Conservation (phyloP, 768 basidiomycete genomes). For the Mycena crocata region DNA sequence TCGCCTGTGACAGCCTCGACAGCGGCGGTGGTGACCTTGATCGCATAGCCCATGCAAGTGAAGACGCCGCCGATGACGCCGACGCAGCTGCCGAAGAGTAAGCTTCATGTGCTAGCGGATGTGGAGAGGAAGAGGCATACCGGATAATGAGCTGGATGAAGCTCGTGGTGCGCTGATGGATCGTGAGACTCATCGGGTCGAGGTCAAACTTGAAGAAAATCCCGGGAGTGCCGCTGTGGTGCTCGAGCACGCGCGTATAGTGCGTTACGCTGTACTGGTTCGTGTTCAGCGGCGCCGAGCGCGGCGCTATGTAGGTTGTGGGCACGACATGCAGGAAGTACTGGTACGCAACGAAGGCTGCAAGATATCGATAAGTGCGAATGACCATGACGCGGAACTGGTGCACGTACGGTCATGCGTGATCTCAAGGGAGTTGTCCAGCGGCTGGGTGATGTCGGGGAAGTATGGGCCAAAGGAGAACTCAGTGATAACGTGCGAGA, state of each 20-base stretch:
- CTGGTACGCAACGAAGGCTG: conserved; percentile 92
- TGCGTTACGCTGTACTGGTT: conserved; percentile 96
- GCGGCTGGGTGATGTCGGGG: conserved; percentile 93
- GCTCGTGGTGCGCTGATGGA: conserved; percentile 89
- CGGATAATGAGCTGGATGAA: conserved; percentile 86
- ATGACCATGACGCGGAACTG: background rate
- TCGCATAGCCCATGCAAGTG: conserved; percentile 84
- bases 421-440: conserved; percentile 89
- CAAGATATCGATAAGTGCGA: background rate
- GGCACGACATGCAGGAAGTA: conserved; percentile 97
- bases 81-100: conserved; percentile 60
- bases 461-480: conserved; percentile 98
- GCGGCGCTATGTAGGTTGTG: conserved; percentile 89
- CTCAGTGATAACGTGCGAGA: conserved; percentile 95
- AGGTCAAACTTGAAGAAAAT: conserved; percentile 99
- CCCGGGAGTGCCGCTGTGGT: conserved; percentile 86
- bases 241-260: conserved; percentile 80
- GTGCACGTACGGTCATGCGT: conserved; percentile 69
- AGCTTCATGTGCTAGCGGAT: background rate
- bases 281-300: conserved; percentile 71
- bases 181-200: conserved; percentile 87
- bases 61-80: conserved; percentile 96
- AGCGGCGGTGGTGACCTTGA: conserved; percentile 72
- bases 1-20: conserved; percentile 71
- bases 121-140: conserved; percentile 37